phyloP scores from a whole-genome alignment of 352 stramenopile species.

The Hyphochytrium catenoides region DNA sequence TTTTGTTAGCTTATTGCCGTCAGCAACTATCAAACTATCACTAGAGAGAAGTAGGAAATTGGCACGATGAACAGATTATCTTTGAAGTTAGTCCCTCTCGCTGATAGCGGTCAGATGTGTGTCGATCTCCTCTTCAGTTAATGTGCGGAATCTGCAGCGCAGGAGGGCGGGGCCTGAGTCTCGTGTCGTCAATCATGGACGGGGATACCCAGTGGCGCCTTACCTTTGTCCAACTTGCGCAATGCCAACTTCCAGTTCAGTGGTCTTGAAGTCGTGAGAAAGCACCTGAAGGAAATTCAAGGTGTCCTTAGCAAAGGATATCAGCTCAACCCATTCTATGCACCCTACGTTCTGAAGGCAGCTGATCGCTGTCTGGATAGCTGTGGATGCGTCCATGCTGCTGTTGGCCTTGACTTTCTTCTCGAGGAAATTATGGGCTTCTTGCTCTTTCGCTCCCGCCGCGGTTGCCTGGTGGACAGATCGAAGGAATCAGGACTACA shows the following conservation, averaged over 20 bases:
- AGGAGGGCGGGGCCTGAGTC: constrained; percentile 12
- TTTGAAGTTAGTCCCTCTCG: constrained; percentile 51
- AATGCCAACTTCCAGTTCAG: constrained; percentile 76
- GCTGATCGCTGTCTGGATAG: constrained; percentile 86
- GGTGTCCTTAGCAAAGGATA: too few relatives aligned
- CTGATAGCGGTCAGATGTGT: constrained; percentile 91
- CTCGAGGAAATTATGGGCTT: constrained; percentile 97
- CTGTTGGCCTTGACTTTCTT: constrained; percentile 82
- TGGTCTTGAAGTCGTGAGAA: constrained; percentile 89
- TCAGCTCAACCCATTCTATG: too few relatives aligned
- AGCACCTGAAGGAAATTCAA: too few relatives aligned
- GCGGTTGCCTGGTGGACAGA: constrained; percentile 78
- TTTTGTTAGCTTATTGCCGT: too few relatives aligned
- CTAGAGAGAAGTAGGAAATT: too few relatives aligned
- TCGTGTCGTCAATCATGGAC: constrained; percentile 12
- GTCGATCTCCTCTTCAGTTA: constrained; percentile 93
- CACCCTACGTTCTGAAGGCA: too few relatives aligned
- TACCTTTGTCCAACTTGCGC: constrained; percentile 28
- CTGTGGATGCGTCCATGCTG: constrained; percentile 72
- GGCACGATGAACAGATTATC: neutral
- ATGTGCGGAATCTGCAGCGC: constrained; percentile 49
- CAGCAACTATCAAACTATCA: too few relatives aligned
- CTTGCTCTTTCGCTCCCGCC: constrained; percentile 86
- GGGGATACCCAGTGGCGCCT: constrained; percentile 19
- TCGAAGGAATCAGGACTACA: too few relatives aligned